Evolutionary conservation across 1,284 basidiomycete genomes (phyloP), one percentile per base, ranked within the genome.

Genomic region (Fomitopsis pinicola): DNA sequence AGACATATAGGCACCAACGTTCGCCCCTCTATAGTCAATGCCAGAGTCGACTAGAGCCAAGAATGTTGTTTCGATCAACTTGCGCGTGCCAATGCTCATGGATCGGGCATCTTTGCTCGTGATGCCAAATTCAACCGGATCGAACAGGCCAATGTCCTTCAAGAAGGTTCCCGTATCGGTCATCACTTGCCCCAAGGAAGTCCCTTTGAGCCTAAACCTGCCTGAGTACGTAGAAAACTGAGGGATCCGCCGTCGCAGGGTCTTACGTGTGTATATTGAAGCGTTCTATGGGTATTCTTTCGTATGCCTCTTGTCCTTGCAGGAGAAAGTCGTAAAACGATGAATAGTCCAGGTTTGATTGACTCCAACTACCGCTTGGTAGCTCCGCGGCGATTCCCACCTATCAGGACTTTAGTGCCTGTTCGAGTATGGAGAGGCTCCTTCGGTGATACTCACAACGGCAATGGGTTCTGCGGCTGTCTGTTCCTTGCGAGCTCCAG

Each of bases 41-140:
- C 78, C 78, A 2, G 78, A 75, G 61, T 80, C 78, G 15, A 71
- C 65, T 1, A 80, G 69, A 2, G 75, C 73, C 4, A 78, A 68
- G 60, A 80, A 79, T 1, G 72, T 67, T 8, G 69, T 64, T 61
- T 80, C 78, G 17, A 80, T 64, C 2, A 79, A 69, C 59, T 76
- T 75, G 9, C 78, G 70, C 7, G 73, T 74, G 15, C 71, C 69
- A n/a, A 73, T 62, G 1, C 77, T 63, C 74, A 80, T 77, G n/a
- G 65, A 58, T 6, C 22, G 22, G 3, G 64, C 63, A 66, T 80
- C 78, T 48, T 70, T 73, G 10, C 67, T 62, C 10, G 75, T 71
- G 38, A 80, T 71, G 0, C 77, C 77, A 50, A 80, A 78, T 58
- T 78, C 76, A 15, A 78, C 56, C 60, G 74, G 64, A 65, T 80